A percentile compares a stretch with the other conserved stretches of the same genome.
Conservation (phyloP, 164 flowering plant species). For the Chimonanthus salicifolius region DNA sequence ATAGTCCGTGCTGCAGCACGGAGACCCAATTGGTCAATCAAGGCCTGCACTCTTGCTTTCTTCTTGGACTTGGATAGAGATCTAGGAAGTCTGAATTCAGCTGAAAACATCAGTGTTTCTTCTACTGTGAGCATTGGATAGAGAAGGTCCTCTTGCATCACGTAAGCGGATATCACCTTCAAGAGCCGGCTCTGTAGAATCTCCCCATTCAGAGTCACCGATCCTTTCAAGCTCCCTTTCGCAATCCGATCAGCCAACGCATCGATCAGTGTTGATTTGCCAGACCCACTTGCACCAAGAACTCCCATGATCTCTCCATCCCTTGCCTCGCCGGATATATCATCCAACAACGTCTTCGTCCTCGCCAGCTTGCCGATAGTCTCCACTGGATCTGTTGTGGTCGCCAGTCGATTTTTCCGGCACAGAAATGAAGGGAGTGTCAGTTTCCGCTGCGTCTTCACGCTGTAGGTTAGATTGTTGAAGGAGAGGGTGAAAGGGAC, state of each 20-base stretch:
- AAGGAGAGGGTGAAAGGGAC: slow-evolving; percentile 63
- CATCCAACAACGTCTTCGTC: slow-evolving; percentile 49
- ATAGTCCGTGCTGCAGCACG: slow-evolving; percentile 65
- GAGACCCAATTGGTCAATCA: slow-evolving; percentile 76
- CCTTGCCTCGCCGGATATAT: slow-evolving; percentile 71
- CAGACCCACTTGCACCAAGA: slow-evolving; percentile 88
- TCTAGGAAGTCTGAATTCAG: slow-evolving; percentile 77
- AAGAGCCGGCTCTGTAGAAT: slow-evolving; percentile 47
- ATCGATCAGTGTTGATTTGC: slow-evolving; percentile 89
- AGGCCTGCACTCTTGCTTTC: slow-evolving; percentile 55
- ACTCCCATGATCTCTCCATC: slow-evolving; percentile 88
- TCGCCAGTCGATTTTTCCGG: slow-evolving; percentile 33
- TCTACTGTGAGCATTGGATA: slow-evolving; percentile 93
- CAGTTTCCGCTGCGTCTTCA: slow-evolving; percentile 37
- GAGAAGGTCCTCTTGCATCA: slow-evolving; percentile 88
- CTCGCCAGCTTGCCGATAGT: slow-evolving; percentile 25
- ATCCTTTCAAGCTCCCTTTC: slow-evolving; percentile 62
- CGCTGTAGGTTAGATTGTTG: slow-evolving; percentile 52
- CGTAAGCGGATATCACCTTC: slow-evolving; percentile 68
- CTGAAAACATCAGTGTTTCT: slow-evolving; percentile 85
- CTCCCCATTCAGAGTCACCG: slow-evolving; percentile 55
- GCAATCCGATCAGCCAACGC: slow-evolving; percentile 79
- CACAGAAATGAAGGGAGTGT: slow-evolving; percentile 22
- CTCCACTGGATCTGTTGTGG: slow-evolving; percentile 38
- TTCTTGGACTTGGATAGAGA: slow-evolving; percentile 60